phyloP scores from a whole-genome alignment of 306 rosid species.

The Luffa acutangula region DNA sequence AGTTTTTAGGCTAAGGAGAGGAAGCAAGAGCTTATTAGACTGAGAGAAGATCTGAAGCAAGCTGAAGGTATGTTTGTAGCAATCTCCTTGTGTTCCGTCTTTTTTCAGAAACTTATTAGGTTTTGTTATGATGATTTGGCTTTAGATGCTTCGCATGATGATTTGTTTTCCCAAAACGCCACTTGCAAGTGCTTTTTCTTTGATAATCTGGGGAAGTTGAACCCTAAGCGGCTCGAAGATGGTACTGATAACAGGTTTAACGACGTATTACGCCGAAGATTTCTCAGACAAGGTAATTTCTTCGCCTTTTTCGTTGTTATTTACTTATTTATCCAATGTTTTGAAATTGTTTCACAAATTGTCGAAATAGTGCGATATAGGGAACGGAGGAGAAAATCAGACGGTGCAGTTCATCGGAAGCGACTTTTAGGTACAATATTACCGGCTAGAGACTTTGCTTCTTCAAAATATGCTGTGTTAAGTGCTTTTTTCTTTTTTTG shows the following conservation, averaged over 20 bases:
- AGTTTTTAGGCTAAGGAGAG: constrained; percentile 71
- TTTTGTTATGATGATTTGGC: background rate
- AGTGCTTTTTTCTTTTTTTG: background rate
- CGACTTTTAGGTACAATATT: constrained; percentile 31
- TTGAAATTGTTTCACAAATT: constrained; percentile 5
- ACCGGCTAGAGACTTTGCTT: background rate
- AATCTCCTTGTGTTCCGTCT: background rate
- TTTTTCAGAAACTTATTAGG: background rate
- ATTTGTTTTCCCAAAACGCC: constrained; percentile 54
- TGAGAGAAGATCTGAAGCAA: constrained; percentile 64
- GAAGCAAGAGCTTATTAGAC: constrained; percentile 66
- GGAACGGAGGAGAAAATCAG: constrained; percentile 46
- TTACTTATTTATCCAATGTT: background rate
- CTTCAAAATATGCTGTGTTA: background rate
- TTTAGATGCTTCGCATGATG: constrained; percentile 59
- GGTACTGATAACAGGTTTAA: constrained; percentile 46
- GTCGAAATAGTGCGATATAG: constrained; percentile 43
- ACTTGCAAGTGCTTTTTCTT: constrained; percentile 92
- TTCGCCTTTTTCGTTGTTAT: background rate
- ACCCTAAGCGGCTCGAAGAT: constrained; percentile 26
- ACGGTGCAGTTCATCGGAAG: constrained; percentile 31
- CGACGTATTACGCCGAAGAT: constrained; percentile 79
- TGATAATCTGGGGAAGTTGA: constrained; percentile 43
- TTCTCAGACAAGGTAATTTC: constrained; percentile 75
- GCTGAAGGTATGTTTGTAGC: constrained; percentile 56